Base-by-base conservation (phyloP, 2,329 filamentous ascomycete species). In the Diplodia intermedia region DNA sequence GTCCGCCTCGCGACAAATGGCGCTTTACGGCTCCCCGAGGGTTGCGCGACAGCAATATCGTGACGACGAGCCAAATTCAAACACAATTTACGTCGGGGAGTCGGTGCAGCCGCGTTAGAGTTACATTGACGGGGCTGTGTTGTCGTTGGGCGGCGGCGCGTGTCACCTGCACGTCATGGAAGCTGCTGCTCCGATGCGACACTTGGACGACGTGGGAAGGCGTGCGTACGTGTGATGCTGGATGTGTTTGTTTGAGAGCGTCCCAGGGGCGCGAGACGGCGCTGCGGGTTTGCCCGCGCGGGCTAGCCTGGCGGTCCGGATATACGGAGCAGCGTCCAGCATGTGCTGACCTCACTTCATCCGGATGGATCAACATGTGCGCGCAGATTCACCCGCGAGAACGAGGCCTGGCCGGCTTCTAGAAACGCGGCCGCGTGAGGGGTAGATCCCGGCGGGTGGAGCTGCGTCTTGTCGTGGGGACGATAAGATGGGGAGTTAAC, bases 191-290 rank as follows among this genome's bases (percentile, higher is more conserved):
- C 56, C 56, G 56, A 61, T 49, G 57, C 57, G 36, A 50, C 57
- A 50, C 40, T 61, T 49, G 56, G n/a, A n/a, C 40, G 38, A 61
- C 56, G 23, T 47, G 40, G 40, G 40, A 26, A 61, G 29, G 54
- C 20, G 36, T 60, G 55, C n/a, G 36, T 60, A 38, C n/a, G 57
- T 62, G 57, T 49, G 52, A 62, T 62, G 56, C 29, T 50, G 57
- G 57, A 49, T 50, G 36, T 62, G 57, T 62, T 52, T 63, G 60
- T 63, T 63, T 52, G 56, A 47, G 43, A 60, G n/a, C 43, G 26
- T 20, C 40, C 26, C 57, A 47, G 36, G 36, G 54, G 31, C 38
- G 56, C 26, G 54, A 40, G 54, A 57, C 23, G 33, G 20, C 33
- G 31, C n/a, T 4, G 55, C 56, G 56, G 56, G 56, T 61, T 49